Evolutionary conservation across 2,329 filamentous ascomycete species (phyloP).

Genomic region (Pseudohalonectria lignicola): DNA sequence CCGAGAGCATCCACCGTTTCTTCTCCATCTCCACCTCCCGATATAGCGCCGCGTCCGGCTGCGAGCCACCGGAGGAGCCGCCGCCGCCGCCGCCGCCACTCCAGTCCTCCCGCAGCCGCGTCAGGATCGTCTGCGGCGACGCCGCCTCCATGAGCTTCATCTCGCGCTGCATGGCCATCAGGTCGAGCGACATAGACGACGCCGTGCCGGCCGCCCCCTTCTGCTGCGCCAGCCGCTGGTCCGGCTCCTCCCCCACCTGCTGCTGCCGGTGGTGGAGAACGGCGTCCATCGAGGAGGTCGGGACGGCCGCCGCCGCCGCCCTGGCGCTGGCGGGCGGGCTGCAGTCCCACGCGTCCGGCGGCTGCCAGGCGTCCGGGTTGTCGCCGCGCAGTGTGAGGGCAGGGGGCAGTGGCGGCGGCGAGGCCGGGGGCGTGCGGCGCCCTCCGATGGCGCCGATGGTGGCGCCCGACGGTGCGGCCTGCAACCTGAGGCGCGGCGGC

Average conservation of each 20-base stretch:
- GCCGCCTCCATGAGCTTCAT: conserved; percentile 44
- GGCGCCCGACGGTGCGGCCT: not conserved
- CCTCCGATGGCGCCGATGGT: not conserved
- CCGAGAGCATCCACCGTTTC: conserved; percentile 21
- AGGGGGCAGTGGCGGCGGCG: conserved; percentile 7
- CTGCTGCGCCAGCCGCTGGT: conserved; percentile 6
- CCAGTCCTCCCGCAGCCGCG: conserved; percentile 42
- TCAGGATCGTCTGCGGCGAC: conserved; percentile 37
- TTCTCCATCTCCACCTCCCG: conserved; percentile 35
- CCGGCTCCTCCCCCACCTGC: conserved; percentile 4
- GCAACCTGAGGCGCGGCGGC: not conserved
- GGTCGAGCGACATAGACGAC: conserved; percentile 16
- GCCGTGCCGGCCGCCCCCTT: conserved; percentile 1
- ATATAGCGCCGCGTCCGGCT: conserved; percentile 36
- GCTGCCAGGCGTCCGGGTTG: conserved; percentile 31
- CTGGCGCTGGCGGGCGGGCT: conserved; percentile 13
- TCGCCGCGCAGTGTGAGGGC: conserved; percentile 17
- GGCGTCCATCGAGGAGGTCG: not conserved
- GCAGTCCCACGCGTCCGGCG: conserved; percentile 31
- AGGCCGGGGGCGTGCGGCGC: conserved; percentile 4
- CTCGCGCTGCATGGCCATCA: conserved; percentile 35
- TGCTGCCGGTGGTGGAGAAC: conserved; percentile 3
- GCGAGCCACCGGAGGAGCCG: conserved; percentile 29
- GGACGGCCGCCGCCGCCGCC: not conserved
- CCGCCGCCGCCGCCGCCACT: conserved; percentile 29